Percentiles rank a stretch among this genome's conserved stretches.
These are phyloP conservation scores for Sclerotinia sclerotiorum DNA, from an alignment of 2,329 filamentous ascomycete genomes.

Conservation along the genomic window DNA sequence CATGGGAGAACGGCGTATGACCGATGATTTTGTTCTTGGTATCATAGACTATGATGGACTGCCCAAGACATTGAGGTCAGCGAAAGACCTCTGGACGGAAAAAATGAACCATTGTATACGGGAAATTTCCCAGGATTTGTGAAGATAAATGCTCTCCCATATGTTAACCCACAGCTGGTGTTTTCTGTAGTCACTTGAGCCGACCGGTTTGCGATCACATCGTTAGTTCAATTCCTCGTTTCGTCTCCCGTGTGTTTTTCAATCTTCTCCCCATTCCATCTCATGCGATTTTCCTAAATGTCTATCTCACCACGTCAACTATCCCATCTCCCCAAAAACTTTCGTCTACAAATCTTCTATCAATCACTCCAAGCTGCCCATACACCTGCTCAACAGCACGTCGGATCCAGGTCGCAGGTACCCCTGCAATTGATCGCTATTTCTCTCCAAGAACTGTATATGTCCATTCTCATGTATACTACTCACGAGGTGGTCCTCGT, in stretches of 20 bases:
- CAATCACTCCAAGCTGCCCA: too few species aligned
- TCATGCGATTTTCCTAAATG: not conserved
- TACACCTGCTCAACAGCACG: not conserved
- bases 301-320: not conserved
- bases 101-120: not conserved
- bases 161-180: not conserved
- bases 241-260: not conserved
- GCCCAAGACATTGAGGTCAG: not conserved
- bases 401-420: constrained; percentile 39
- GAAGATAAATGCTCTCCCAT: not conserved
- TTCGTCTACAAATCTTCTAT: not conserved
- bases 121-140: not conserved
- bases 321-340: not conserved
- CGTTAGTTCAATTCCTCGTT: not conserved
- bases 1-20: too few species aligned
- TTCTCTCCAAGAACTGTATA: constrained; percentile 52
- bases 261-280: not conserved
- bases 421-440: constrained; percentile 45
- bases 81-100: not conserved
- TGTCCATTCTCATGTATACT: constrained; percentile 50
- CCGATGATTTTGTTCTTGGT: not conserved
- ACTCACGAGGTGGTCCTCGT: not conserved
- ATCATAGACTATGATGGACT: not conserved
- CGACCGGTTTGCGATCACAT: not conserved
- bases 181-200: not conserved